Conservation (phyloP, 2,329 filamentous ascomycete species). For the Capronia coronata region DNA sequence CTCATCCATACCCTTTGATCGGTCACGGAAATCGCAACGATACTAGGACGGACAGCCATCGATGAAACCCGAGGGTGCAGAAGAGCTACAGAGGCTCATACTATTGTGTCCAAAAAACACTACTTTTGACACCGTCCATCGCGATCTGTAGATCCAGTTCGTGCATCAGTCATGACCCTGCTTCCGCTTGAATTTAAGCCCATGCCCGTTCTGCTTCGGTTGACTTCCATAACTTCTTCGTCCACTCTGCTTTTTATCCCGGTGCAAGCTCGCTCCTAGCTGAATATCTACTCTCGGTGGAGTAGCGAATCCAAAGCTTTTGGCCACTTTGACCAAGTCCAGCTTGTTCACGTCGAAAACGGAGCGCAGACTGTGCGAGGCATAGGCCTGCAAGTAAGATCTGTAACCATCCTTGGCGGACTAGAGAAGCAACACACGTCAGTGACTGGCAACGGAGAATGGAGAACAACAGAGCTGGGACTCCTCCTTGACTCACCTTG, state of each 20-base stretch:
- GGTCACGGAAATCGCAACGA: too few species aligned
- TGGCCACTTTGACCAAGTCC: conserved; percentile 75
- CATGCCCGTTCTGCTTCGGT: conserved; percentile 51
- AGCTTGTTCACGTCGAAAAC: conserved; percentile 79
- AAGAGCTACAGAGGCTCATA: too few species aligned
- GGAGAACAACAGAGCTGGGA: too few species aligned
- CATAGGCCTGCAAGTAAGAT: conserved; percentile 91
- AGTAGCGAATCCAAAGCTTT: conserved; percentile 71
- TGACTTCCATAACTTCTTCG: conserved; percentile 72
- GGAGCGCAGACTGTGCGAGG: conserved; percentile 73
- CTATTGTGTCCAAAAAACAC: too few species aligned
- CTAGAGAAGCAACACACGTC: conserved; percentile 26
- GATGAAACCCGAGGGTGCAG: too few species aligned
- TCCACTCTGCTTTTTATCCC: conserved; percentile 63
- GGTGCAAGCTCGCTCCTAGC: conserved; percentile 66
- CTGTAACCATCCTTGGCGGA: conserved; percentile 69
- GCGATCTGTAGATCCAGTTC: neutral
- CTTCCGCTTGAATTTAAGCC: conserved; percentile 48
- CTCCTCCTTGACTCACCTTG: conserved; percentile 57
- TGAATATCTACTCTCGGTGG: conserved; percentile 75
- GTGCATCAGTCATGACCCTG: conserved; percentile 29
- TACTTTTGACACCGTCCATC: too few species aligned
- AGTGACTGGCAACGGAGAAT: neutral
- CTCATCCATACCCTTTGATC: too few species aligned
- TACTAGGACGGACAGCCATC: too few species aligned